A percentile compares a stretch with the other conserved stretches of the same genome.
Evolutionary conservation across 106 monocot species (phyloP).

Genomic region (Phalaenopsis equestris): DNA sequence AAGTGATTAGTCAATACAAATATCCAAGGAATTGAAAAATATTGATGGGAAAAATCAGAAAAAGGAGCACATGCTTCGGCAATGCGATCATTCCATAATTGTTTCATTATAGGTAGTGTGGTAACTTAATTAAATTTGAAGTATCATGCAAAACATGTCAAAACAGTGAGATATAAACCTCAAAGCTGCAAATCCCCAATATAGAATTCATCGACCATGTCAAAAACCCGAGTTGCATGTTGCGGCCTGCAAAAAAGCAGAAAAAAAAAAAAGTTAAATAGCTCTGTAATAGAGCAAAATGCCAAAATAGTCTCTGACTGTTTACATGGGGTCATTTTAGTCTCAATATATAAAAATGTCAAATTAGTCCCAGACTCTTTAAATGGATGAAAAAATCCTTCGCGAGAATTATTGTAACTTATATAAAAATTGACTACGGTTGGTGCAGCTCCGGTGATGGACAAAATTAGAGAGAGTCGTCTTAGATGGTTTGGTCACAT

Average conservation of each 20-base stretch:
- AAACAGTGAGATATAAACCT: slow-evolving; percentile 1
- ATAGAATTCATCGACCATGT: slow-evolving; percentile 95
- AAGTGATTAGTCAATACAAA: neutral
- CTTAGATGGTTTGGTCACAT: no score
- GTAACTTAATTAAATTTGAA: neutral
- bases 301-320: no score
- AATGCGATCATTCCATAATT: neutral
- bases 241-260: slow-evolving; percentile 63
- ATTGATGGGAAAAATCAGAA: neutral
- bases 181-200: slow-evolving; percentile 63
- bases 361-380: no score
- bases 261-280: neutral
- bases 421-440: neutral
- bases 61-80: neutral
- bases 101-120: no score
- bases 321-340: no score
- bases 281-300: neutral
- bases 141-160: neutral
- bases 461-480: no score
- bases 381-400: neutral
- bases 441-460: no score
- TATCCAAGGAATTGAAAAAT: neutral
- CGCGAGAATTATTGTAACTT: neutral
- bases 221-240: slow-evolving; percentile 84
- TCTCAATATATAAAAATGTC: no score